Evolutionary conservation across 305 asterid species (phyloP), one percentile per base, ranked within the genome.

Genomic region (Fraxinus angustifolia): DNA sequence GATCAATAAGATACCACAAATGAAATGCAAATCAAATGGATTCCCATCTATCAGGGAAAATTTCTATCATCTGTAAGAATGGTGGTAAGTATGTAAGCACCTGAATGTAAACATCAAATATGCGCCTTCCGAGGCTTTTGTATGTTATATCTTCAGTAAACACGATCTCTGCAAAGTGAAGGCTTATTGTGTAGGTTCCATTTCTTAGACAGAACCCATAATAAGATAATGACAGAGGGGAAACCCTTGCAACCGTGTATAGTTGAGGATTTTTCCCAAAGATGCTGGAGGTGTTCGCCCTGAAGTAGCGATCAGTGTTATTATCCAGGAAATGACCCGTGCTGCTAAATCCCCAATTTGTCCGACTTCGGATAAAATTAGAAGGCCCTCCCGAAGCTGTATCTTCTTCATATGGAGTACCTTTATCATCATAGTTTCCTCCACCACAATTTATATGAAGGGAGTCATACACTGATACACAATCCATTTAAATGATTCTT

Each of bases 161-260:
- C 38, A 34, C 8, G 38, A 34, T 34, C 38, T 34, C 38, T 34
- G 38, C 38, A 34, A 34, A 34, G 38, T 34, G 38, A 34, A 34
- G 38, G 38, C 38, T 34, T 34, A 34, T 34, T 34, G 38, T 34
- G 38, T 34, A 34, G 38, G 0, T 34, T 34, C 38, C 38, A 34
- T 34, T 34, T 34, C 1, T 77, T 86, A 94, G 33, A 82, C 98
- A 94, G 48, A 82, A 89, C 17, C 89, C 96, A 73, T 90, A 91
- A 45, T 93, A 94, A 30, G 94, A 88, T 86, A 93, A 81, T 4
- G 98, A 91, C 36, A 92, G 78, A 6, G 97, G 90, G 56, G 97
- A 90, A 77, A 84, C 83, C 2, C 97, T 91, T 45, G 97, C 97
- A 58, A 82, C 60, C 83, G 0, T 87, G 88, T 90, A 92, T 50